These are phyloP conservation scores for Acrodontium crateriforme DNA, from an alignment of 2,329 filamentous ascomycete species.

Conservation along the genomic window DNA sequence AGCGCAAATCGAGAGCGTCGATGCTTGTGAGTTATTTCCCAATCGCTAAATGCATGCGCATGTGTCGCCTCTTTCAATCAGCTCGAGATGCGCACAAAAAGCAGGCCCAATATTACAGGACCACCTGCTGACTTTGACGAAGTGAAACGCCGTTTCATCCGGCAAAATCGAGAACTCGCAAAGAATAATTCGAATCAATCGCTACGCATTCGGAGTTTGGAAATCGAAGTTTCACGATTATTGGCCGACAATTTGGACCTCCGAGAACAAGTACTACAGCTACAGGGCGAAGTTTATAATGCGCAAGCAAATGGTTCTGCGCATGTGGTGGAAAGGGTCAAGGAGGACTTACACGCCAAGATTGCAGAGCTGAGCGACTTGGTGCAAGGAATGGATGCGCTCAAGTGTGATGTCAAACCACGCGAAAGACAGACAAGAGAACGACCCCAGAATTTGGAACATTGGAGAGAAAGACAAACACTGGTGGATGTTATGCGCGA, in stretches of 20 bases:
- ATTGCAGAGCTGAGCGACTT: slow-evolving; percentile 49
- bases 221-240: slow-evolving; percentile 60
- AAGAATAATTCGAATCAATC: slow-evolving; percentile 64
- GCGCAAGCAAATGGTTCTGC: slow-evolving; percentile 45
- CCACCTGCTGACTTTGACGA: slow-evolving; percentile 18
- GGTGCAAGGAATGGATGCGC: slow-evolving; percentile 47
- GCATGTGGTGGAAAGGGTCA: slow-evolving; percentile 54
- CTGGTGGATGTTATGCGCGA: slow-evolving; percentile 20
- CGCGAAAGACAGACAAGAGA: slow-evolving; percentile 8
- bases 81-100: slow-evolving; percentile 21
- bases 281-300: slow-evolving; percentile 51
- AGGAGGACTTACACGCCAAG: slow-evolving; percentile 56
- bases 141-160: slow-evolving; percentile 68
- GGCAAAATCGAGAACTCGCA: slow-evolving; percentile 74
- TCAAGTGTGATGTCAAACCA: slow-evolving; percentile 3
- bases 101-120: slow-evolving; percentile 7
- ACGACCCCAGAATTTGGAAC: slow-evolving; percentile 11
- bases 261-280: slow-evolving; percentile 52
- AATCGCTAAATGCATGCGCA: slow-evolving; percentile 1
- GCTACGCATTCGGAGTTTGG: slow-evolving; percentile 60
- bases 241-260: slow-evolving; percentile 68
- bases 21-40: slow-evolving; percentile 46
- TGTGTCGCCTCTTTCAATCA: slow-evolving; percentile 1
- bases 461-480: slow-evolving; percentile 19
- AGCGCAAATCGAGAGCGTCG: slow-evolving; percentile 45